A percentile compares a stretch with the other conserved stretches of the same genome.
Evolutionary conservation across 352 stramenopile species (phyloP).

Genomic region (Phytophthora vignae): DNA sequence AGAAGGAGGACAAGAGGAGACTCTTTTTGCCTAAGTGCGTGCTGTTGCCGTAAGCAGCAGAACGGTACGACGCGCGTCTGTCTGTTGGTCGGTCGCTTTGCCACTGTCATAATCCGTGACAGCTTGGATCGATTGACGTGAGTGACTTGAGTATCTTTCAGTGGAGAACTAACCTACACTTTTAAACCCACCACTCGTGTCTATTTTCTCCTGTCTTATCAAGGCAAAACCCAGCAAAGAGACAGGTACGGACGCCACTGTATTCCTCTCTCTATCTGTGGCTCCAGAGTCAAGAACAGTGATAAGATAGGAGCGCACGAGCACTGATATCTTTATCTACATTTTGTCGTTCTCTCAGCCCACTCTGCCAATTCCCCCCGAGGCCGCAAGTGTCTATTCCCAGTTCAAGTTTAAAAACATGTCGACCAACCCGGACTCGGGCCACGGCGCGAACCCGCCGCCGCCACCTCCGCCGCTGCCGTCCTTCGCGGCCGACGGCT

Average conservation of each 20-base stretch:
- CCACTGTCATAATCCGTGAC: neutral
- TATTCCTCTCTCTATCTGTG: constrained; percentile 6
- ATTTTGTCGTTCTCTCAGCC: neutral
- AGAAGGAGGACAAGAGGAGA: constrained; percentile 27
- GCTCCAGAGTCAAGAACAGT: constrained; percentile 4
- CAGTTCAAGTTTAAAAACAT: constrained; percentile 14
- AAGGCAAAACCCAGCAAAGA: constrained; percentile 1
- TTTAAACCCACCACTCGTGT: neutral
- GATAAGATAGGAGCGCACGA: constrained; percentile 13
- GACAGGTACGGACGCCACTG: constrained; percentile 34
- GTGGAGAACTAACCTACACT: neutral
- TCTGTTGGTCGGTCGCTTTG: neutral
- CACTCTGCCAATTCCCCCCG: constrained; percentile 30
- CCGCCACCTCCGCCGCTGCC: constrained; percentile 30
- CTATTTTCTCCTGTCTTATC: constrained; percentile 7
- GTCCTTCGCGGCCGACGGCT: constrained; percentile 40
- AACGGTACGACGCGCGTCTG: neutral
- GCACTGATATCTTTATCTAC: constrained; percentile 23
- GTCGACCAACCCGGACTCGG: constrained; percentile 26
- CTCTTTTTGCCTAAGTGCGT: constrained; percentile 20
- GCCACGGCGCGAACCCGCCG: constrained; percentile 22
- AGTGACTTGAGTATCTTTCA: neutral
- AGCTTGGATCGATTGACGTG: neutral
- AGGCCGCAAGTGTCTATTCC: constrained; percentile 17
- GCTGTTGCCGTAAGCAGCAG: neutral